A percentile compares a stretch with the other conserved stretches of the same genome.
Evolutionary conservation across 2,329 filamentous ascomycete species (phyloP).

Genomic region (Apiospora saccharicola): DNA sequence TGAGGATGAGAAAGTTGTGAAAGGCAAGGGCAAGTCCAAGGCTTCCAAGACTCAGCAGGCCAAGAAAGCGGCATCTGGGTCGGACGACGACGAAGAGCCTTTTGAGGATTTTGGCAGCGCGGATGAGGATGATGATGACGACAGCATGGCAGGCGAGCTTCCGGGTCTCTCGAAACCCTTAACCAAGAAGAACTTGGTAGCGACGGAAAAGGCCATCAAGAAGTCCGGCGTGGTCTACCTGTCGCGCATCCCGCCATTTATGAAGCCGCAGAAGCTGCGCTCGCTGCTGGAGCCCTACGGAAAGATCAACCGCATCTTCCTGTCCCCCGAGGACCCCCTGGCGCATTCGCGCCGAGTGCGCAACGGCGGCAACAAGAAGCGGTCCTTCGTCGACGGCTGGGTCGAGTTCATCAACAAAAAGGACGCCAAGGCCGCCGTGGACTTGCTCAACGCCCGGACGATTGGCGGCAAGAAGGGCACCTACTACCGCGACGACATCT

Average conservation of each 20-base stretch:
- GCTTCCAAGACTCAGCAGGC: constrained; percentile 30
- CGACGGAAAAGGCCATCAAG: constrained; percentile 68
- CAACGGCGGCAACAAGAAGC: constrained; percentile 83
- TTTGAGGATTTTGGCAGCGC: constrained; percentile 27
- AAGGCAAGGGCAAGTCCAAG: constrained; percentile 32
- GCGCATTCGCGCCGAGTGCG: constrained; percentile 72
- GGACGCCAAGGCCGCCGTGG: constrained; percentile 78
- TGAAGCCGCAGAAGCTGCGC: constrained; percentile 82
- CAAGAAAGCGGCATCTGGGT: constrained; percentile 30
- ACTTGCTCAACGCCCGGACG: constrained; percentile 77
- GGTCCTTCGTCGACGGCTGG: constrained; percentile 85
- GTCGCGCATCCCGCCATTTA: constrained; percentile 85
- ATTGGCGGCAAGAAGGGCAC: constrained; percentile 86
- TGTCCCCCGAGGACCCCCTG: constrained; percentile 76
- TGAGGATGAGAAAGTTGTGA: constrained; percentile 34
- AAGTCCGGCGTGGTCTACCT: constrained; percentile 85
- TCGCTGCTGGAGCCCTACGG: constrained; percentile 80
- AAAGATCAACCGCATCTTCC: constrained; percentile 68
- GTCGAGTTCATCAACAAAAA: constrained; percentile 80
- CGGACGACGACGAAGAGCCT: constrained; percentile 31
- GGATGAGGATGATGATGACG: constrained; percentile 27
- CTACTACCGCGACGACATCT: constrained; percentile 86
- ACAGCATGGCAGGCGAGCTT: constrained; percentile 46
- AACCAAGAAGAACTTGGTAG: constrained; percentile 72
- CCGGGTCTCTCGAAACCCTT: constrained; percentile 62